Base-by-base conservation (phyloP, 768 basidiomycete species). In the Neoboletus brunneissimus region DNA sequence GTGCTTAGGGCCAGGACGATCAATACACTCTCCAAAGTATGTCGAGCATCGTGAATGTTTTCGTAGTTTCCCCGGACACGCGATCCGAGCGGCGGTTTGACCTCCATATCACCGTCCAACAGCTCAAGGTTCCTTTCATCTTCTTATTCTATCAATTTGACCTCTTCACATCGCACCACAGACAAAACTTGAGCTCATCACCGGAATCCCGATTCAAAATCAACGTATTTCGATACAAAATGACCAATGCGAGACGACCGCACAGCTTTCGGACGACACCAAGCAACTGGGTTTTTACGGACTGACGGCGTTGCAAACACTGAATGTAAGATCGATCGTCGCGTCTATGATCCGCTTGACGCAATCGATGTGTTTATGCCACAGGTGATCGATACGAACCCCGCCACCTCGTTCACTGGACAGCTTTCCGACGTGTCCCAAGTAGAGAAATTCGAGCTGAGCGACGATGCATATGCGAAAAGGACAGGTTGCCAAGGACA, bases 371-470 rank as follows among this genome's bases (percentile, higher is more conserved):
- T 31, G 29, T 47, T 12, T 60, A 91, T 90, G 82, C 90, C 11
- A 75, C 78, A 57, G 66, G 66, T 67, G 46, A 55, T 50, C 50
- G 90, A 96, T 65, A 83, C 80, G 20, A 84, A 97, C 67, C 93
- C 95, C 9, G 79, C 87, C 2, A 73, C 72, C 1, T 85, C 87
- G 35, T 79, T 90, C 48, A 89, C 89, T 0, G 95, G 94, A 2
- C 92, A 95, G 68, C 81, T 90, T 51, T 82, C 87, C 9, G 95
- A 97, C 71, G 79, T 90, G 1, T 86, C 86, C 0, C 84, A 87
- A 72, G 93, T 97, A 2, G 87, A 97, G 27, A 97, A 98, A 70
- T 98, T 94, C 61, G 96, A 97, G 76, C 72, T 98, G 49, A 86
- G 85, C 9, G 80, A 85, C 4, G 84, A 84, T 5, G 91, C 88